Percentiles rank a stretch among this genome's conserved stretches.
Evolutionary conservation across 495 filamentous ascomycete genomes (phyloP).

Genomic region (Rusavskia elegans): DNA sequence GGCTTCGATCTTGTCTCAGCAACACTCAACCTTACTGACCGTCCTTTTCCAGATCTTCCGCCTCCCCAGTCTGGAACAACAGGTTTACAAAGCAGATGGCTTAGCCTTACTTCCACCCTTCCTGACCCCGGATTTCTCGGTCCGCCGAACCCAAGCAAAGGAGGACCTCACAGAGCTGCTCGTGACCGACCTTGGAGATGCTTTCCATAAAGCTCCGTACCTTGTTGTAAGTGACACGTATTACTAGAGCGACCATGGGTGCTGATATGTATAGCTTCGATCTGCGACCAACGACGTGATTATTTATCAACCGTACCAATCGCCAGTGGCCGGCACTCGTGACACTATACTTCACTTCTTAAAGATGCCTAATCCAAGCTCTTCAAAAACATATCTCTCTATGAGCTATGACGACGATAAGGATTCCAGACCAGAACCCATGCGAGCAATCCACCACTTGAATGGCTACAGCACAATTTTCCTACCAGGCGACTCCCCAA

Average conservation of each 20-base stretch:
- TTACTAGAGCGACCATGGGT: background rate
- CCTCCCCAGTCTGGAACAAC: conserved; percentile 35
- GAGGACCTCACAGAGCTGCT: conserved; percentile 63
- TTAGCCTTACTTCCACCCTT: conserved; percentile 65
- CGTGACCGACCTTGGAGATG: conserved; percentile 71
- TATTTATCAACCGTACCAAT: conserved; percentile 68
- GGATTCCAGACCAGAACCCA: conserved; percentile 26
- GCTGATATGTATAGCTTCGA: conserved; percentile 39
- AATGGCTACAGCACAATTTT: conserved; percentile 66
- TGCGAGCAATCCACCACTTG: conserved; percentile 49
- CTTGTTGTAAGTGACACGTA: conserved; percentile 45
- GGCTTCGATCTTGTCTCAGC: background rate
- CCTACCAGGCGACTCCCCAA: conserved; percentile 58
- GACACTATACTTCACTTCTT: conserved; percentile 47
- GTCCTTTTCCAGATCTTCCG: conserved; percentile 22
- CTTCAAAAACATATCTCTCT: conserved; percentile 31
- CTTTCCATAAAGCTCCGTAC: conserved; percentile 51
- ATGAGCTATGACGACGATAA: conserved; percentile 19
- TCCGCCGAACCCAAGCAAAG: conserved; percentile 49
- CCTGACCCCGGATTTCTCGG: conserved; percentile 50
- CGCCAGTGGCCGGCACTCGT: conserved; percentile 14
- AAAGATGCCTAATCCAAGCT: conserved; percentile 52
- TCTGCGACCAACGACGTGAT: conserved; percentile 65
- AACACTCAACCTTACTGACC: background rate
- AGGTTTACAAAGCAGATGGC: conserved; percentile 48